A percentile compares a stretch with the other conserved stretches of the same genome.
Evolutionary conservation across 768 basidiomycete species (phyloP).

Genomic region (Boletellus emodensis): DNA sequence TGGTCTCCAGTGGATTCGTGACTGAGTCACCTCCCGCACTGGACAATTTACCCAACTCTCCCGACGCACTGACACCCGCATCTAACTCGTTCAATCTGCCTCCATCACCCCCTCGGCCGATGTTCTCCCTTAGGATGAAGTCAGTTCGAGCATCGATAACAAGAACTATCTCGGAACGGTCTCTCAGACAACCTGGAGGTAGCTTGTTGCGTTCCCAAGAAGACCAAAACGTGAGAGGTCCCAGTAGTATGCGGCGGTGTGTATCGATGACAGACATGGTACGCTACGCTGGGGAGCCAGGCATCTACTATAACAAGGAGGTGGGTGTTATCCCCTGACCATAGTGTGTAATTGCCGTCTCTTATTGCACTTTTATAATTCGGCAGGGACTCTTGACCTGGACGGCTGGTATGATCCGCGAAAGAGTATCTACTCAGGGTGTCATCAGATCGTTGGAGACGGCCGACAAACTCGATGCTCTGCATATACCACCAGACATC

Average conservation of each 20-base stretch:
- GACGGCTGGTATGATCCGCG: slow-evolving; percentile 77
- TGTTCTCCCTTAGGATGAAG: slow-evolving; percentile 17
- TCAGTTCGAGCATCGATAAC: slow-evolving; percentile 6
- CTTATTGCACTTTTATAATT: background rate
- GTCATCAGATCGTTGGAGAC: slow-evolving; percentile 79
- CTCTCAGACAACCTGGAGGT: slow-evolving; percentile 1
- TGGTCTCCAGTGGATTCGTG: background rate
- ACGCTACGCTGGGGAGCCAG: slow-evolving; percentile 57
- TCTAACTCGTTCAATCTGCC: background rate
- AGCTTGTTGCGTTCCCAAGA: slow-evolving; percentile 3
- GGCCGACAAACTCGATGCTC: slow-evolving; percentile 58
- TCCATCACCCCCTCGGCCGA: slow-evolving; percentile 11
- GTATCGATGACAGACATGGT: slow-evolving; percentile 10
- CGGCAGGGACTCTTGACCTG: slow-evolving; percentile 35
- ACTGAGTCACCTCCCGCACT: background rate
- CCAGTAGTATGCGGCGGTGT: slow-evolving; percentile 17
- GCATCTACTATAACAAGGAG: slow-evolving; percentile 49
- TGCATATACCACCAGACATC: slow-evolving; percentile 58
- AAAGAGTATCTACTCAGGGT: slow-evolving; percentile 81
- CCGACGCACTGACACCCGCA: background rate
- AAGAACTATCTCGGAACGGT: slow-evolving; percentile 15
- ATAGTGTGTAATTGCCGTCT: background rate
- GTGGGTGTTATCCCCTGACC: slow-evolving; percentile 32
- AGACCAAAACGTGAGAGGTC: slow-evolving; percentile 18
- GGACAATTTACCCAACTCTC: background rate